Evolutionary conservation across 345 rosid species (phyloP).

Genomic region (Xanthoceras sorbifolium): DNA sequence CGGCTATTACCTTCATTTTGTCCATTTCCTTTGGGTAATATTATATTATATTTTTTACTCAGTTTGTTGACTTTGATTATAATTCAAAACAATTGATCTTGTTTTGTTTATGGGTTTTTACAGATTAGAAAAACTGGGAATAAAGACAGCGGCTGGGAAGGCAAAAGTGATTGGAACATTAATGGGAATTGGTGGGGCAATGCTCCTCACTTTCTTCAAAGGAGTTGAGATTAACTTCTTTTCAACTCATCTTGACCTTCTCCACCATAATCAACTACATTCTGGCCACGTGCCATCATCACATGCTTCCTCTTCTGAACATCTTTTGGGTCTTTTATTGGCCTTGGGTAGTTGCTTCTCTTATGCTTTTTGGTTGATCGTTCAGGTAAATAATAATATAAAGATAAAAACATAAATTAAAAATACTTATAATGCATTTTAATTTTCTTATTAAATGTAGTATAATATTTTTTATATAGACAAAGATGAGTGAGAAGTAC

Average conservation of each 20-base stretch:
- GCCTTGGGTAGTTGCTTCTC: constrained; percentile 33
- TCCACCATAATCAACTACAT: constrained; percentile 3
- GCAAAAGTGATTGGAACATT: constrained; percentile 59
- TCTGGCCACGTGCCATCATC: neutral
- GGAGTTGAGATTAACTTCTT: constrained; percentile 35
- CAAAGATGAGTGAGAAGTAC: constrained; percentile 46
- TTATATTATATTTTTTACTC: too few species aligned
- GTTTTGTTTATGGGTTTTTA: neutral
- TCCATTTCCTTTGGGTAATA: constrained; percentile 47
- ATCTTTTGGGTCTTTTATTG: constrained; percentile 31
- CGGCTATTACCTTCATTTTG: constrained; percentile 51
- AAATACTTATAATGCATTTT: neutral
- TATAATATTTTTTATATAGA: constrained; percentile 19
- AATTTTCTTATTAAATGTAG: neutral
- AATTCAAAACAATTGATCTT: too few species aligned
- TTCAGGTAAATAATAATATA: constrained; percentile 43
- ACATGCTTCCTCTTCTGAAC: constrained; percentile 8
- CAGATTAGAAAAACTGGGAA: constrained; percentile 49
- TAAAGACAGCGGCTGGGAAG: constrained; percentile 35
- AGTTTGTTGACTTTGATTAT: too few species aligned
- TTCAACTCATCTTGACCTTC: constrained; percentile 42
- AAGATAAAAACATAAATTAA: too few species aligned
- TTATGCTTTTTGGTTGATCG: constrained; percentile 41
- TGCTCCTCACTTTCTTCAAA: constrained; percentile 58
- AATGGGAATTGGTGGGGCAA: constrained; percentile 55